Base-by-base conservation (phyloP, 768 basidiomycete genomes). In the Mycena capillaripes region DNA sequence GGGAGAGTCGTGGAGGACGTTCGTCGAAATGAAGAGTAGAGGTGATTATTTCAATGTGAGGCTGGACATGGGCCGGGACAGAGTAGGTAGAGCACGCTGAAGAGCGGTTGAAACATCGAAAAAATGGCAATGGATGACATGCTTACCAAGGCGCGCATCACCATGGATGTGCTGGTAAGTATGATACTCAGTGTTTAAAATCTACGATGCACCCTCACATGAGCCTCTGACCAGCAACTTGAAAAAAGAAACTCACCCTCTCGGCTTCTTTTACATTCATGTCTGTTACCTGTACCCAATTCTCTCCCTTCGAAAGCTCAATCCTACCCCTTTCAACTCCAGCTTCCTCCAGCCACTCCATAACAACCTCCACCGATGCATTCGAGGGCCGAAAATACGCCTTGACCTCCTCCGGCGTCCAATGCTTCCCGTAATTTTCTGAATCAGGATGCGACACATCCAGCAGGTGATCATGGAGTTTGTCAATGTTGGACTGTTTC, bases 401-500 rank as follows among this genome's bases (percentile, higher is more conserved):
- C 52, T 38, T 65, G 25, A 65, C 38, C 17, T 65, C 36, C 23
- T 53, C 50, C n/a, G 52, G 23, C 27, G 48, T 65, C 63, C 63
- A 65, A 21, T 65, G 63, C 27, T 65, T 52, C 6, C 63, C 63
- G 23, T 53, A 65, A 4, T 36, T 53, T n/a, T 25, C 25, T 19
- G 63, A 65, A 40, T 53, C 50, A 2, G 63, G 63, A 55, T 65
- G 50, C 16, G 63, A 65, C 16, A 65, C 46, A 25, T 52, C 34
- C 23, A 65, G 8, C 11, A 65, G 52, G 16, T 34, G 32, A 21
- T 65, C 63, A 38, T 52, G 16, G 1, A 65, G 34, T 3, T 21
- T 55, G 38, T 65, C 52, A 23, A 38, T 65, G 14, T 65, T 55
- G 25, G 63, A 65, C 34, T 65, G 52, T 27, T 55, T 65, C 50